Percentiles rank a stretch among this genome's conserved stretches.
Evolutionary conservation across 2,329 filamentous ascomycete genomes (phyloP).

Genomic region (Exophiala lecanii-corni): DNA sequence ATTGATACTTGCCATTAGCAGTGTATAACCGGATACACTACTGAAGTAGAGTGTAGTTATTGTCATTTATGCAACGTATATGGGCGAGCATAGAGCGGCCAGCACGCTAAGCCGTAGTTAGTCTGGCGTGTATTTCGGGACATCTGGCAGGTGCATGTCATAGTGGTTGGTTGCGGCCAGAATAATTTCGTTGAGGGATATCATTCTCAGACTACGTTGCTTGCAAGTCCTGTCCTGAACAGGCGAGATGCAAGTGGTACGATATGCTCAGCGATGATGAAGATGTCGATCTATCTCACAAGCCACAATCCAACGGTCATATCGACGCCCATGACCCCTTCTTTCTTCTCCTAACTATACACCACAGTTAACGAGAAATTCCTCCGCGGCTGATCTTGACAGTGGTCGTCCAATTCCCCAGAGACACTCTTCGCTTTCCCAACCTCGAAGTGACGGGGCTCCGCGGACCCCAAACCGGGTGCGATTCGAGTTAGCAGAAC

Average conservation of each 20-base stretch:
- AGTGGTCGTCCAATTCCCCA: slow-evolving; percentile 22
- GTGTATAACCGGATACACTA: too few relatives aligned
- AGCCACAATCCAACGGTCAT: slow-evolving; percentile 14
- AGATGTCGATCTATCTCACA: slow-evolving; percentile 15
- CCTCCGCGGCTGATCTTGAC: slow-evolving; percentile 9
- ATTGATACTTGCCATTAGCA: too few relatives aligned
- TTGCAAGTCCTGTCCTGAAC: too few relatives aligned
- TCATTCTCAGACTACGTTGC: too few relatives aligned
- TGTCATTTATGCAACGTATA: too few relatives aligned
- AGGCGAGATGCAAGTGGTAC: slow-evolving; percentile 21
- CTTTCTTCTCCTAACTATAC: slow-evolving; percentile 10
- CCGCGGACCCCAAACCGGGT: slow-evolving; percentile 68
- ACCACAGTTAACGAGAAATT: slow-evolving; percentile 27
- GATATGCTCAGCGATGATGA: slow-evolving; percentile 26
- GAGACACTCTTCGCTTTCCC: slow-evolving; percentile 41
- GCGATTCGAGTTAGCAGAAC: slow-evolving; percentile 57
- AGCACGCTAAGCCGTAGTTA: too few relatives aligned
- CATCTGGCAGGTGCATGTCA: too few relatives aligned
- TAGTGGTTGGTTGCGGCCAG: too few relatives aligned
- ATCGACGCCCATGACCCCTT: slow-evolving; percentile 15
- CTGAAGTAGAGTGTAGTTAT: too few relatives aligned
- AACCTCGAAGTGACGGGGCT: slow-evolving; percentile 36
- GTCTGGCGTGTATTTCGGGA: too few relatives aligned
- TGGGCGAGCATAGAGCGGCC: too few relatives aligned
- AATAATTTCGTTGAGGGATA: too few relatives aligned